Evolutionary conservation across 441 rosid species (phyloP).

Genomic region (Adansonia rubrostipa): DNA sequence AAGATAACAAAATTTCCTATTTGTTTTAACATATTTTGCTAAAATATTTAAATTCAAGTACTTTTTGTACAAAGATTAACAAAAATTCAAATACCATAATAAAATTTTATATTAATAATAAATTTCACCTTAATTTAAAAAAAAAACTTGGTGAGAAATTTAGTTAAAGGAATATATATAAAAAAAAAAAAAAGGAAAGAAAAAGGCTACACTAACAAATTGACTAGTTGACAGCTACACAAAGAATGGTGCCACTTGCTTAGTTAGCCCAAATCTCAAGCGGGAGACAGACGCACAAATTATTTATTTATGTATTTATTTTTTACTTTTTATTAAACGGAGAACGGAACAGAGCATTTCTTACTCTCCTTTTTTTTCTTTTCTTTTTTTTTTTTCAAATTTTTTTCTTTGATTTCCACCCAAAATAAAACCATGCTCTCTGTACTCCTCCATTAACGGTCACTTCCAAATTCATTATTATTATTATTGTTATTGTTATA

Average conservation of each 20-base stretch:
- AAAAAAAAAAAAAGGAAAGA: not conserved
- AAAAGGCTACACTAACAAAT: not conserved
- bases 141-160: no score
- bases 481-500: not conserved
- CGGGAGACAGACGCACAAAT: no score
- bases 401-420: conserved; percentile 14
- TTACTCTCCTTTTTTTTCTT: not conserved
- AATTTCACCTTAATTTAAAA: no score
- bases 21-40: no score
- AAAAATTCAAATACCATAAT: no score
- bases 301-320: no score
- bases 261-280: conserved; percentile 28
- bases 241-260: conserved; percentile 20
- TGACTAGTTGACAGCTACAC: not conserved
- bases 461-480: conserved; percentile 30
- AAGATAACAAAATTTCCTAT: no score
- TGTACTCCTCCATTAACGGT: conserved; percentile 36
- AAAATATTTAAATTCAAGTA: no score
- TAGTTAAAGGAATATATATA: no score
- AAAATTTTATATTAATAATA: no score
- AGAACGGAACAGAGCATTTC: conserved; percentile 12
- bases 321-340: no score
- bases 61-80: not conserved
- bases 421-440: conserved; percentile 31
- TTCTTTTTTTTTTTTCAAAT: no score